Base-by-base conservation (phyloP, 2,329 filamentous ascomycete genomes). In the Colletotrichum horii region DNA sequence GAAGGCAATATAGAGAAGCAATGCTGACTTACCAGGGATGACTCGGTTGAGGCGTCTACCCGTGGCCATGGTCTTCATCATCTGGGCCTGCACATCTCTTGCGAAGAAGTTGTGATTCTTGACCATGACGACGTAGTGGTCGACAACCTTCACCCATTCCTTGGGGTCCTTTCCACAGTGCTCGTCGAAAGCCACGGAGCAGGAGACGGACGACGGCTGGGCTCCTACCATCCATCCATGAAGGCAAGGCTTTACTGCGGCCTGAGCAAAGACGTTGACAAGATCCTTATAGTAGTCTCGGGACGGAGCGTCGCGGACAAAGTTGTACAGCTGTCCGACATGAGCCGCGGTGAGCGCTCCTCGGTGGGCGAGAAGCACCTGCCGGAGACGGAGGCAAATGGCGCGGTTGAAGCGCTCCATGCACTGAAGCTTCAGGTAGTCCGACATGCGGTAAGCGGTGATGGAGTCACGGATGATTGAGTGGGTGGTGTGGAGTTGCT, bases 171-270 rank as follows among this genome's bases (percentile, higher is more conserved):
- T 71, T 19, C 62, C 68, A 15, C 67, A 66, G 16, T 36, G 16
- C 16, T 60, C 52, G 15, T 72, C 61, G 8, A 60, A 65, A 28
- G 72, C 72, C 19, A 65, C 55, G 16, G 72, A 75, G 24, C 58
- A 48, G 30, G 24, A n/a, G 16, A 70, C 64, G 3, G 30, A 34
- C 15, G 24, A 14, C 43, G 12, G 8, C 22, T n/a, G 55, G 34
- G 9, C 24, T 52, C 19, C 30, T 36, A 9, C 68, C 43, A 66
- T 71, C 71, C 28, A 66, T 22, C 38, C 32, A 3, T 71, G 67
- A 48, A 75, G 52, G 38, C 69, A 75, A 11, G 73, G 73, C 43
- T 67, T 75, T 14, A 75, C 73, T 12, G 61, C 70, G 9, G 73
- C 73, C 16, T 71, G 38, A 8, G 73, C 56, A 19, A 75, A 55